Evolutionary conservation across 179 eudicot genomes (phyloP), one percentile per base, ranked within the genome.

Genomic region (Silene coronaria): DNA sequence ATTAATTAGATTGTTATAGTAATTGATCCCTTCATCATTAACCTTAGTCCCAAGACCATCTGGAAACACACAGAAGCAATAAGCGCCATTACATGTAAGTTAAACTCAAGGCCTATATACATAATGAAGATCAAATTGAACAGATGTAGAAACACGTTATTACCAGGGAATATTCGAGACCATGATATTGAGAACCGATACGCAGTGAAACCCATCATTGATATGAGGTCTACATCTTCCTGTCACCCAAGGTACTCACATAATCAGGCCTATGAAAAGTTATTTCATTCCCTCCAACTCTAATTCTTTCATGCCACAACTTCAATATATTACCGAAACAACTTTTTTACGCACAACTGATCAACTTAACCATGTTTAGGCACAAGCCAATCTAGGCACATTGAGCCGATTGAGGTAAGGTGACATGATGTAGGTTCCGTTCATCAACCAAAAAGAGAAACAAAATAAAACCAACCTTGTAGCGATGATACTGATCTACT

Each of bases 401-500:
- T 8, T 30, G 59, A 12, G 13, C 5, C 42, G 6, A 12, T 8
- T 30, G 59, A 12, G 16, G 16, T 12, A 23, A 4, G n/a, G 21
- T 69, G 9, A 46, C 48, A 60, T 46, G 22, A 46, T 70, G n/a
- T 26, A 26, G 2, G 13, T 48, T 70, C 22, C 19, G 28, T 46
- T 61, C 34, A 70, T 48, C 32, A 48, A 53, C 27, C 32, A 28
- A n/a, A 53, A 55, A 60, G 28, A 27, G 7, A 58, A 76, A 42
- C 14, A 5, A 23, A 32, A 4, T 6, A 42, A 17, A 57, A 72
- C 72, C 21, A 17, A 90, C 96, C 97, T 90, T 87, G 87, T 90
- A 92, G 51, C 90, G 96, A 82, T 92, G 89, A 74, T 87, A 92
- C 76, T 92, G 97, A 82, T 92, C 93, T 12, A 89, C 96, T 51